Evolutionary conservation across 768 basidiomycete species (phyloP).

Genomic region (Terana coerulea): DNA sequence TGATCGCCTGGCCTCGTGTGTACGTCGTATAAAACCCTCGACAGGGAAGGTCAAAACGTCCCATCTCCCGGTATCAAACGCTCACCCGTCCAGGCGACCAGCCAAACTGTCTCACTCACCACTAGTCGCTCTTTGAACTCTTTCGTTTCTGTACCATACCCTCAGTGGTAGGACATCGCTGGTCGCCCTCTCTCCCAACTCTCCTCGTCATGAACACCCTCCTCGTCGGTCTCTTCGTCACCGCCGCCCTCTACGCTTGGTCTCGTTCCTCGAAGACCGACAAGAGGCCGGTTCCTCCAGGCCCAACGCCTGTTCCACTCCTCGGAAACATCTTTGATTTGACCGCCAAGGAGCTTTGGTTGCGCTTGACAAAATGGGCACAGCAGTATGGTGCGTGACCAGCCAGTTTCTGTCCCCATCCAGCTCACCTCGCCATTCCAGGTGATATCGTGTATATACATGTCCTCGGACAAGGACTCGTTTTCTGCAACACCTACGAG

Average conservation of each 20-base stretch:
- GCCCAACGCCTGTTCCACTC: conserved; percentile 61
- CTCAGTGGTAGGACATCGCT: background rate
- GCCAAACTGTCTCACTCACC: background rate
- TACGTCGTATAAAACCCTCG: conserved; percentile 2
- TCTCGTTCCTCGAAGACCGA: conserved; percentile 10
- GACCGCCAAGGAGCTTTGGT: conserved; percentile 59
- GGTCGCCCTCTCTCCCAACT: background rate
- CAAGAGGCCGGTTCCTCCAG: conserved; percentile 51
- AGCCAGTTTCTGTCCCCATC: background rate
- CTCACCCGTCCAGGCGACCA: background rate
- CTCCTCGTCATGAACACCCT: conserved; percentile 7
- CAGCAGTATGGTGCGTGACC: conserved; percentile 53
- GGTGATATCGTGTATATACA: conserved; percentile 66
- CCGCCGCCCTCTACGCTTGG: conserved; percentile 13
- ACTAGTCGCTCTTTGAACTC: conserved; percentile 5
- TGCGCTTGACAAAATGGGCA: conserved; percentile 58
- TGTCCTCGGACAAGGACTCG: conserved; percentile 60
- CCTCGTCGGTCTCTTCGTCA: conserved; percentile 19
- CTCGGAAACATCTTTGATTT: conserved; percentile 65
- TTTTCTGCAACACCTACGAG: conserved; percentile 63
- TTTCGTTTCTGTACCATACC: background rate
- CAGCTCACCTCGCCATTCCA: conserved; percentile 21
- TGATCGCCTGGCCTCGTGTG: conserved; percentile 2
- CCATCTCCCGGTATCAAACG: background rate
- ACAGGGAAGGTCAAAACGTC: background rate